Evolutionary conservation across 2,329 filamentous ascomycete genomes (phyloP).

Genomic region (Xylaria sp.): DNA sequence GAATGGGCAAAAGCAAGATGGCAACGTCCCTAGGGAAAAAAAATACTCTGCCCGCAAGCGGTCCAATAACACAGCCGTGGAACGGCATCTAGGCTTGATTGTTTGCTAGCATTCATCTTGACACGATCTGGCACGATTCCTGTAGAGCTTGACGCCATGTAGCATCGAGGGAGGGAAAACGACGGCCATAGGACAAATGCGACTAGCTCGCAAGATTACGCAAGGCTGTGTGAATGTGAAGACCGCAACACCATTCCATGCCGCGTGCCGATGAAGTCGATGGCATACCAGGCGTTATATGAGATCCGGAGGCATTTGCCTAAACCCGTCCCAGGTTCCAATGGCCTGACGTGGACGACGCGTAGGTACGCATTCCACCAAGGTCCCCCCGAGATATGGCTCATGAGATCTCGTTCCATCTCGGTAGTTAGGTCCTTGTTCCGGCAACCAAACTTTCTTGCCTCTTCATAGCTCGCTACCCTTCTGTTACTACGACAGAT

Average conservation of each 20-base stretch:
- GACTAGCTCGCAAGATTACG: not conserved
- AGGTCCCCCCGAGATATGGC: not conserved
- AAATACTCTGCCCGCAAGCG: not conserved
- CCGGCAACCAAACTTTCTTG: not conserved
- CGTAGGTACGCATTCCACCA: not conserved
- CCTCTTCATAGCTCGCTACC: not conserved
- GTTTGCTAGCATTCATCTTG: not conserved
- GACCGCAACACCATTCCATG: not conserved
- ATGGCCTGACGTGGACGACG: not conserved
- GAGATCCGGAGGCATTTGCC: not conserved
- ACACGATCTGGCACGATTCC: not conserved
- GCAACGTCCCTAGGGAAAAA: conserved; percentile 15
- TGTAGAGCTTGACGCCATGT: not conserved
- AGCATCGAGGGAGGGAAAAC: not conserved
- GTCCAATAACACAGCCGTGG: not conserved
- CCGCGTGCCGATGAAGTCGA: not conserved
- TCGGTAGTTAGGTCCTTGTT: not conserved
- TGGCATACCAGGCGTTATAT: not conserved
- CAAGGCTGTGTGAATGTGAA: not conserved
- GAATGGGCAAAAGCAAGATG: conserved; percentile 10
- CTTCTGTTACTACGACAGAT: not conserved
- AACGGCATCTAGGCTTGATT: not conserved
- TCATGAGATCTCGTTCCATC: not conserved
- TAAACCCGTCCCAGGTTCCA: not conserved
- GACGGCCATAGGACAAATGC: not conserved